These are phyloP conservation scores for Ceratocystiopsis brevicomis DNA, from an alignment of 2,329 filamentous ascomycete species.

Conservation along the genomic window DNA sequence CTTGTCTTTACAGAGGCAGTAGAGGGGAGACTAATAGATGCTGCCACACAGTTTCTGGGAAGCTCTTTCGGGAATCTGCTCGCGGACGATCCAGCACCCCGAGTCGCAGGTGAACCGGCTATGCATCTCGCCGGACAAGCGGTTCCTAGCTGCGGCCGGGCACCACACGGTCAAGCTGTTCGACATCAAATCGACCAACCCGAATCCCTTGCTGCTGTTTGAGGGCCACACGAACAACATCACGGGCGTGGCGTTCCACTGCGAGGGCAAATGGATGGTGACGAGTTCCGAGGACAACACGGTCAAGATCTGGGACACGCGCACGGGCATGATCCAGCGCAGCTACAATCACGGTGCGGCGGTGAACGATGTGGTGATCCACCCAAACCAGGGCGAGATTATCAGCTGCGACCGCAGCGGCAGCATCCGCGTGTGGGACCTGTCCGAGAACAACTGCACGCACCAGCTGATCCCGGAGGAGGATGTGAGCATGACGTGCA, in stretches of 20 bases:
- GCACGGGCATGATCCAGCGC: slow-evolving; percentile 68
- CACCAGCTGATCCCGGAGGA: slow-evolving; percentile 94
- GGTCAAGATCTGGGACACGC: slow-evolving; percentile 92
- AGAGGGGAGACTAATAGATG: too few relatives aligned
- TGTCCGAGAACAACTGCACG: slow-evolving; percentile 91
- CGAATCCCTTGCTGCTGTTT: slow-evolving; percentile 79
- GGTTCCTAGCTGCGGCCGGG: slow-evolving; percentile 68
- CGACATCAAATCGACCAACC: slow-evolving; percentile 97
- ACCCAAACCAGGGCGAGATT: slow-evolving; percentile 94
- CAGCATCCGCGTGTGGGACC: slow-evolving; percentile 87
- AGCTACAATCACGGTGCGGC: slow-evolving; percentile 81
- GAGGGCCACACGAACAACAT: slow-evolving; percentile 93
- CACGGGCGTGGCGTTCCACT: slow-evolving; percentile 93
- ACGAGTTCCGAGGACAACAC: slow-evolving; percentile 93
- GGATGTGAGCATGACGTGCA: slow-evolving; percentile 80
- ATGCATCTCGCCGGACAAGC: slow-evolving; percentile 95
- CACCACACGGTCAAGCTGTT: slow-evolving; percentile 87
- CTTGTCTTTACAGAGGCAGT: too few relatives aligned
- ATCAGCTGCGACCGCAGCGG: slow-evolving; percentile 90
- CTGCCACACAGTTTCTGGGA: slow-evolving; percentile 55
- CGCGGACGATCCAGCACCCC: slow-evolving; percentile 90
- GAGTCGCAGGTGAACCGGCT: slow-evolving; percentile 97
- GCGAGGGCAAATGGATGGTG: slow-evolving; percentile 99
- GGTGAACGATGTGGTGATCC: slow-evolving; percentile 97
- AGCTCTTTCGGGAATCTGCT: slow-evolving; percentile 91